Conservation (phyloP, 1,284 basidiomycete species). For the Ganoderma sp. region DNA sequence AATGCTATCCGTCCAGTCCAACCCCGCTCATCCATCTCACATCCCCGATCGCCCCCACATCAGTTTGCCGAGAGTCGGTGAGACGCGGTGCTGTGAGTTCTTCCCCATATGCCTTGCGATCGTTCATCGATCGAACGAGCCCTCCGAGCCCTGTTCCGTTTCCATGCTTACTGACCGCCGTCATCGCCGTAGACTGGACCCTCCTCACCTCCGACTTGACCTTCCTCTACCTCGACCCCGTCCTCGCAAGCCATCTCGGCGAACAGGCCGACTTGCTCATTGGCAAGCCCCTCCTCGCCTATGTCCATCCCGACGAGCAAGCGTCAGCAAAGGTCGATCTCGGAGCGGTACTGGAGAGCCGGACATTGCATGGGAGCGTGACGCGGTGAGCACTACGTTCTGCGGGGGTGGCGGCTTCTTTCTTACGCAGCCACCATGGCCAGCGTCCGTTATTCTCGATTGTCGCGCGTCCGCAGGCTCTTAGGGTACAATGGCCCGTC, state of each 20-base stretch:
- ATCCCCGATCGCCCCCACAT: slow-evolving; percentile 38
- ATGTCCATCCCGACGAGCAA: slow-evolving; percentile 91
- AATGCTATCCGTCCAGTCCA: slow-evolving; percentile 30
- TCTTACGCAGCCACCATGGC: slow-evolving; percentile 12
- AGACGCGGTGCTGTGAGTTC: slow-evolving; percentile 76
- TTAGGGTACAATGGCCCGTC: slow-evolving; percentile 66
- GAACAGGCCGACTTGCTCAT: slow-evolving; percentile 73
- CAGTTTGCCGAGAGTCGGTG: slow-evolving; percentile 59
- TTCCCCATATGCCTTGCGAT: slow-evolving; percentile 40
- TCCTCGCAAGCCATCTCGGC: slow-evolving; percentile 78
- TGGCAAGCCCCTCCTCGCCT: slow-evolving; percentile 80
- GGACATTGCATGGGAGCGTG: slow-evolving; percentile 89
- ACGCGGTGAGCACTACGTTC: slow-evolving; percentile 66
- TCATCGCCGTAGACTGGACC: slow-evolving; percentile 63
- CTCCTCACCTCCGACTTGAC: slow-evolving; percentile 74
- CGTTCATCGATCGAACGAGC: slow-evolving; percentile 45
- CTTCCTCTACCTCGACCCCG: slow-evolving; percentile 91
- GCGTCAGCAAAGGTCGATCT: slow-evolving; percentile 81
- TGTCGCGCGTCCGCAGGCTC: slow-evolving; percentile 69
- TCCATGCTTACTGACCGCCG: slow-evolving; percentile 34
- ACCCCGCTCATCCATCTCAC: slow-evolving; percentile 31
- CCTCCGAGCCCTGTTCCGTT: slow-evolving; percentile 30
- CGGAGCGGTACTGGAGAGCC: slow-evolving; percentile 76
- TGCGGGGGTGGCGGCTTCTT: slow-evolving; percentile 11
- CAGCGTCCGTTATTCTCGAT: slow-evolving; percentile 78